Evolutionary conservation across 2,329 filamentous ascomycete species (phyloP).

Genomic region (Botrytis byssoidea): DNA sequence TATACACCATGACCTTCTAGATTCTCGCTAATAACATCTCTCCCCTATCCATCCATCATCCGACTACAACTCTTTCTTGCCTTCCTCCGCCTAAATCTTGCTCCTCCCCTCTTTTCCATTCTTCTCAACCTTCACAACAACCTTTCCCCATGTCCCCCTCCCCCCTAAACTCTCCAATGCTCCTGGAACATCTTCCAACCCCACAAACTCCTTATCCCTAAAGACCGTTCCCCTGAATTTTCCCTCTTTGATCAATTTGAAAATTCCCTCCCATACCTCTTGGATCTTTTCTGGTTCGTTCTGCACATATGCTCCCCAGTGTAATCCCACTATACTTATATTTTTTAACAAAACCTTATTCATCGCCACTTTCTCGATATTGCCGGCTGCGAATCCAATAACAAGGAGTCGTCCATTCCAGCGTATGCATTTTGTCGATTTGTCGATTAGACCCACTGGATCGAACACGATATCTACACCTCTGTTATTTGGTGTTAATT

Average conservation of each 20-base stretch:
- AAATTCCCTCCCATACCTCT: conserved; percentile 79
- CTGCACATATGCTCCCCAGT: conserved; percentile 83
- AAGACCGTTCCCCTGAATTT: conserved; percentile 83
- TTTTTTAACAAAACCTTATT: conserved; percentile 95
- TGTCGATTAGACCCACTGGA: conserved; percentile 85
- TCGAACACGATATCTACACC: conserved; percentile 92
- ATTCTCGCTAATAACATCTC: neutral
- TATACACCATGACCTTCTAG: neutral
- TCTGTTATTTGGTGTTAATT: conserved; percentile 67
- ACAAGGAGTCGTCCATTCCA: conserved; percentile 90
- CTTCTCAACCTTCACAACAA: conserved; percentile 82
- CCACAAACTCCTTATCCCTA: conserved; percentile 76
- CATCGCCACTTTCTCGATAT: conserved; percentile 87
- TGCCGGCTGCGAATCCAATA: conserved; percentile 82
- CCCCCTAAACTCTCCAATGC: conserved; percentile 76
- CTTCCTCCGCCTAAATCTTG: conserved; percentile 46
- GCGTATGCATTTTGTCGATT: conserved; percentile 84
- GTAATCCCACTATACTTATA: conserved; percentile 81
- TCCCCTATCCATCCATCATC: neutral
- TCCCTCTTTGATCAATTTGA: conserved; percentile 70
- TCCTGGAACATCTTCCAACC: conserved; percentile 73
- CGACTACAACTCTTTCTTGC: no score
- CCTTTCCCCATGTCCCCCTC: conserved; percentile 92
- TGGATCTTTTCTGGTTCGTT: conserved; percentile 70
- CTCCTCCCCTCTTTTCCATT: conserved; percentile 54